These are phyloP conservation scores for Lobosporangium transversale DNA, from an alignment of 192 early-diverging fungal genomes.

Conservation along the genomic window DNA sequence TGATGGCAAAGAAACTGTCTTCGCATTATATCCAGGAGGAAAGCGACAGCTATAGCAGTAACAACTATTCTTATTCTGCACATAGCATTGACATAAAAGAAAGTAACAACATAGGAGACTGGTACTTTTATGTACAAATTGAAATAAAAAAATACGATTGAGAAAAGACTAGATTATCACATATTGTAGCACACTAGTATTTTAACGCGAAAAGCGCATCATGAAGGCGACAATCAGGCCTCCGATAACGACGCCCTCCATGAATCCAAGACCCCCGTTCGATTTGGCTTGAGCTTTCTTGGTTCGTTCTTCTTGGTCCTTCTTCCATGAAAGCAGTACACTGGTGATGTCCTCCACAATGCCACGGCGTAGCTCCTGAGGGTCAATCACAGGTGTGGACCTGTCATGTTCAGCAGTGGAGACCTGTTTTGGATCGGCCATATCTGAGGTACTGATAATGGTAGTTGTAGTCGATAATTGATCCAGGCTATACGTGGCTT, in stretches of 20 bases:
- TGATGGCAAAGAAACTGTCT: conserved; percentile 47
- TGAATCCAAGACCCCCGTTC: conserved; percentile 31
- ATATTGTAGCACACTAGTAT: too few relatives aligned
- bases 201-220: conserved; percentile 41
- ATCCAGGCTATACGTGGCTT: conserved; percentile 22
- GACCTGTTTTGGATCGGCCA: conserved; percentile 7
- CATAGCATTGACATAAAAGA: too few relatives aligned
- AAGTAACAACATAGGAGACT: too few relatives aligned
- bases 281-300: conserved; percentile 24
- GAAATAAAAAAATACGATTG: too few relatives aligned
- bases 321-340: conserved; percentile 36
- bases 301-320: conserved; percentile 29
- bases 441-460: not conserved
- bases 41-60: conserved; percentile 16
- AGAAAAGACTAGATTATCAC: too few relatives aligned
- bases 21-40: conserved; percentile 61
- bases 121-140: too few relatives aligned
- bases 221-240: conserved; percentile 47
- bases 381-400: conserved; percentile 5
- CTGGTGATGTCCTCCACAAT: conserved; percentile 38
- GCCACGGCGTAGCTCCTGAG: conserved; percentile 26
- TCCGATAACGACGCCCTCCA: conserved; percentile 47
- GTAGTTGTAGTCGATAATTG: not conserved
- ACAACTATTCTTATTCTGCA: not conserved
- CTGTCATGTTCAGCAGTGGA: not conserved